Conservation (phyloP, 805 yeast genomes). For the Suhomyces sp. region DNA sequence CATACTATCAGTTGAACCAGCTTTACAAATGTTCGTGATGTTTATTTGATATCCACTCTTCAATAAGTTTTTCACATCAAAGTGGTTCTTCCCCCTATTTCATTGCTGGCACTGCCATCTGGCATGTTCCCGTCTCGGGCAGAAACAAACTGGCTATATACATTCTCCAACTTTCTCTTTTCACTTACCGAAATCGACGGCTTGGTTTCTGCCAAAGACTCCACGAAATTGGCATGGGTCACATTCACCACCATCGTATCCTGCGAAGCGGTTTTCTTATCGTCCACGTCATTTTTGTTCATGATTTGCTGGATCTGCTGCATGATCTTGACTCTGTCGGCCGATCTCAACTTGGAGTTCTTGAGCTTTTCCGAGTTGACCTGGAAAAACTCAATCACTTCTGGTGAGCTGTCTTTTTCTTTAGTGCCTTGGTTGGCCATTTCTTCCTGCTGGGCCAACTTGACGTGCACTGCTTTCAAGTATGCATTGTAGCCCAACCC, state of each 20-base stretch:
- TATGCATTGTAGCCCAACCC: constrained; percentile 91
- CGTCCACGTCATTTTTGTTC: constrained; percentile 9
- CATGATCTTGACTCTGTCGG: constrained; percentile 38
- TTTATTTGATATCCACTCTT: too few relatives aligned
- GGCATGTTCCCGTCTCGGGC: constrained; percentile 88
- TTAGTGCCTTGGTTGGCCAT: constrained; percentile 8
- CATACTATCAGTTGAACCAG: too few relatives aligned
- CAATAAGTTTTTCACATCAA: constrained; percentile 50
- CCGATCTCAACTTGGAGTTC: constrained; percentile 27
- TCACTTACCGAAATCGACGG: constrained; percentile 86
- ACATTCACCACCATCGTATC: constrained; percentile 40
- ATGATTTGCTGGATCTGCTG: constrained; percentile 44
- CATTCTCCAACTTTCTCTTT: constrained; percentile 52
- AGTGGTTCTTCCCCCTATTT: constrained; percentile 82
- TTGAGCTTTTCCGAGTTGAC: constrained; percentile 33
- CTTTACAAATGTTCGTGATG: too few relatives aligned
- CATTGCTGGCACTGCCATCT: constrained; percentile 73
- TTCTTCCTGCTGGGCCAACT: constrained; percentile 48
- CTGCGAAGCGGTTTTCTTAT: constrained; percentile 1
- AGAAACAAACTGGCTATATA: constrained; percentile 70
- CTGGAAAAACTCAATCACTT: constrained; percentile 41
- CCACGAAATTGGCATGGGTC: constrained; percentile 50
- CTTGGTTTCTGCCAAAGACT: constrained; percentile 71
- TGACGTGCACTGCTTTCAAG: constrained; percentile 76
- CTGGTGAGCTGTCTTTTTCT: constrained; percentile 4